Conservation (phyloP, 2,329 filamentous ascomycete species). For the Bipolaris oryzae region DNA sequence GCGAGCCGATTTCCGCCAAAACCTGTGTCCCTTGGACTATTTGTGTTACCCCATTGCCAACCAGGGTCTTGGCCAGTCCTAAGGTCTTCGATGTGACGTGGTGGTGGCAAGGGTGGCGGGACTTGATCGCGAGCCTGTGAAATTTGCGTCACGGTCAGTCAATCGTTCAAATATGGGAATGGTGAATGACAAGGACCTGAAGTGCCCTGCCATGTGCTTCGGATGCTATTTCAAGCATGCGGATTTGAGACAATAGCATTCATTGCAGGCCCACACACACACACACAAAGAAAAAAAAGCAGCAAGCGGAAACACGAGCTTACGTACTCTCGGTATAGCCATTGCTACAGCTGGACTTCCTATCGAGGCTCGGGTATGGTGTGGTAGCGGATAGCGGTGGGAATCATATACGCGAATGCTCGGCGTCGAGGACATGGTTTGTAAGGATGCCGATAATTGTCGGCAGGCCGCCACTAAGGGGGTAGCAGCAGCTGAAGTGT, state of each 20-base stretch:
- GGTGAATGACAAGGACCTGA: not conserved
- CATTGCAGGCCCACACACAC: not conserved
- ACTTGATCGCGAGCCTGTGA: slow-evolving; percentile 55
- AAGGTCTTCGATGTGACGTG: slow-evolving; percentile 63
- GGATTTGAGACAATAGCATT: not conserved
- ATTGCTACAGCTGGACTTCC: slow-evolving; percentile 57
- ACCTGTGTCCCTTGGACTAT: slow-evolving; percentile 56
- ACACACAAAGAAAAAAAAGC: not conserved
- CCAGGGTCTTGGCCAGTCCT: slow-evolving; percentile 64
- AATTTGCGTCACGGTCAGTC: slow-evolving; percentile 8
- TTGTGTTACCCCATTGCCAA: slow-evolving; percentile 68
- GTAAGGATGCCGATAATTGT: slow-evolving; percentile 28
- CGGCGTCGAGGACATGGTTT: slow-evolving; percentile 46
- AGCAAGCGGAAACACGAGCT: slow-evolving; percentile 5
- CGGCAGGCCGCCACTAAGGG: slow-evolving; percentile 38
- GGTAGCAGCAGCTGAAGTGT: slow-evolving; percentile 46
- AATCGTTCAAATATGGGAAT: not conserved
- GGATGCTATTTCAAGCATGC: slow-evolving; percentile 1
- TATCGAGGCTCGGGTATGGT: slow-evolving; percentile 45
- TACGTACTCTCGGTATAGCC: slow-evolving; percentile 62
- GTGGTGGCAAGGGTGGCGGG: slow-evolving; percentile 70
- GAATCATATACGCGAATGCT: slow-evolving; percentile 53
- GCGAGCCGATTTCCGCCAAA: slow-evolving; percentile 54
- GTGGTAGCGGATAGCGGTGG: slow-evolving; percentile 43
- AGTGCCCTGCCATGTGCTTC: not conserved